Base-by-base conservation (phyloP, 441 rosid genomes). In the Gossypium laxum region DNA sequence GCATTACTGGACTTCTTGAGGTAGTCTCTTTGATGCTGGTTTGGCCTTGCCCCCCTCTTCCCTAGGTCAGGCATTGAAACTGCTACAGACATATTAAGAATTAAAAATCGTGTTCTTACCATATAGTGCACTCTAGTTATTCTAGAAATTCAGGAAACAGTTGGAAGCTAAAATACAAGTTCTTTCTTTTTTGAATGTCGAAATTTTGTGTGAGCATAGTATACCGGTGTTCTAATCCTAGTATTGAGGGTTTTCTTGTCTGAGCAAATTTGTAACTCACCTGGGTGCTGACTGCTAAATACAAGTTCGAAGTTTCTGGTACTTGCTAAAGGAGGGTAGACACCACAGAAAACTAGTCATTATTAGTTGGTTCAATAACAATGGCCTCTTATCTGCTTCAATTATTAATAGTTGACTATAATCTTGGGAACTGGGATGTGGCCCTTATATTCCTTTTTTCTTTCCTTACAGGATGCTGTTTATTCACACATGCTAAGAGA, bases 1-100 rank as follows among this genome's bases (percentile, higher is more conserved):
- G 82, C 72, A 86, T 89, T 73, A 79, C 73, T 68, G 92, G 88
- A 67, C 92, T 93, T 80, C 75, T 89, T 73, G 89, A 91, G 98
- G 98, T 91, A 80, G 56, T 71, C 34, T 73, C 55, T 32, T 69
- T 70, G 60, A 8, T 57, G 62, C 65, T 63, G 30, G 50, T n/a
- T 70, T 54, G 62, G 64, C 30, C 59, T 60, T 41, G 24, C 1
- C 18, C 14, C 60, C 14, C 2, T 4, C 32, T 18, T 65, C 55
- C 55, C 1, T 43, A 64, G 17, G n/a, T 43, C 12, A 28, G 4
- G 34, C 32, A 43, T 21, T 19, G 54, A n/a, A 21, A 19, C 7
- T 43, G 26, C 12, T 26, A 21, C 8, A 5, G 38, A 7, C 2
- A 0, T 14, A 8, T 15, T 61, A 32, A 61, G 24, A 61, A 32